A percentile compares a stretch with the other conserved stretches of the same genome.
phyloP scores from a whole-genome alignment of 2,329 filamentous ascomycete species.

The Lomentospora prolificans region DNA sequence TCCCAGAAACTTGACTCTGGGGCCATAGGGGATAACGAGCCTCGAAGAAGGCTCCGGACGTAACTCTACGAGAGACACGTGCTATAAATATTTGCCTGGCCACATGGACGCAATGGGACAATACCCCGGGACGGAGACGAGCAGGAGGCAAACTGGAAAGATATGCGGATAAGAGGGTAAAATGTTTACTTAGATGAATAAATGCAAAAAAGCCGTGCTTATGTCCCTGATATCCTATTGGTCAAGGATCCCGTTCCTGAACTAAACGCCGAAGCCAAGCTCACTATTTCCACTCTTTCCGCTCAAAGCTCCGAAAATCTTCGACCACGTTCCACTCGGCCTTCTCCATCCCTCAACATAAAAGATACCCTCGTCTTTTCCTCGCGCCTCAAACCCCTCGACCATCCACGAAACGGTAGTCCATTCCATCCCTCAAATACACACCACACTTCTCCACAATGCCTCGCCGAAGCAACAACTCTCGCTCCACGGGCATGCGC shows the following conservation, averaged over 20 bases:
- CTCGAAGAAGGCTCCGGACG: background rate
- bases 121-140: no score
- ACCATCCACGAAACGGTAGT: background rate
- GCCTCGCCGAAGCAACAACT: slow-evolving; percentile 52
- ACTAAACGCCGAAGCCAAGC: background rate
- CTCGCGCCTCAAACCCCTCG: slow-evolving; percentile 2
- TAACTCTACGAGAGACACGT: background rate
- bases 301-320: slow-evolving; percentile 5
- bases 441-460: slow-evolving; percentile 36
- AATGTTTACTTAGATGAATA: background rate
- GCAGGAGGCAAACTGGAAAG: background rate
- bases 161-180: background rate
- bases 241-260: background rate
- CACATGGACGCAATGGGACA: no score
- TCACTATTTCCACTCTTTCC: background rate
- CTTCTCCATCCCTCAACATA: background rate
- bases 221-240: background rate
- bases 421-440: background rate
- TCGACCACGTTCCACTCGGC: slow-evolving; percentile 1
- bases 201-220: background rate
- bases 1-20: no score
- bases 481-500: slow-evolving; percentile 46
- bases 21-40: no score
- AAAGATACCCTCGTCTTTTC: slow-evolving; percentile 9
- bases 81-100: no score